Conservation (phyloP, 2,329 filamentous ascomycete genomes). For the Thelonectria rubi region DNA sequence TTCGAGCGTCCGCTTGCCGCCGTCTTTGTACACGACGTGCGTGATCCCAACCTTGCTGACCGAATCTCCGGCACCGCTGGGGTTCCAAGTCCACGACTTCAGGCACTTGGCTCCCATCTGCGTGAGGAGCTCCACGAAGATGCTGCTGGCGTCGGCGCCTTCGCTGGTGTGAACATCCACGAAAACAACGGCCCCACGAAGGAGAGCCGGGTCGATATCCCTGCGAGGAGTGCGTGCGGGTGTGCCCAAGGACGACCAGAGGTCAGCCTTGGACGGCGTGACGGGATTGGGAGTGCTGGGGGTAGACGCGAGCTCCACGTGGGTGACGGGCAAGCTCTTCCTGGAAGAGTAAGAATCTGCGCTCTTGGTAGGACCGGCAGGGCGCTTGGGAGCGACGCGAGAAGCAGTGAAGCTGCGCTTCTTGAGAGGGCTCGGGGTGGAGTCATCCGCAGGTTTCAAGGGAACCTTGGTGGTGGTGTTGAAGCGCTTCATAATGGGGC, state of each 20-base stretch:
- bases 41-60: slow-evolving; percentile 76
- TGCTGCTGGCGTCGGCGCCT: slow-evolving; percentile 80
- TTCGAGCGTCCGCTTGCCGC: slow-evolving; percentile 80
- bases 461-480: slow-evolving; percentile 83
- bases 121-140: slow-evolving; percentile 80
- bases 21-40: slow-evolving; percentile 91
- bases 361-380: slow-evolving; percentile 55
- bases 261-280: slow-evolving; percentile 58
- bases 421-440: slow-evolving; percentile 59
- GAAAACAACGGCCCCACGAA: slow-evolving; percentile 79
- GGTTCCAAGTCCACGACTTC: slow-evolving; percentile 79
- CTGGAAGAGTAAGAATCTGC: slow-evolving; percentile 64
- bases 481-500: slow-evolving; percentile 59
- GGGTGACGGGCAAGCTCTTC: slow-evolving; percentile 37
- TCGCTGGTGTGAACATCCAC: slow-evolving; percentile 87
- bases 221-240: slow-evolving; percentile 65
- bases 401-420: slow-evolving; percentile 62
- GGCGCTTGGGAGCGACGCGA: slow-evolving; percentile 55
- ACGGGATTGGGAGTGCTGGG: slow-evolving; percentile 46
- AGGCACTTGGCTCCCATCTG: slow-evolving; percentile 86
- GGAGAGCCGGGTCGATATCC: slow-evolving; percentile 61
- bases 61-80: slow-evolving; percentile 52
- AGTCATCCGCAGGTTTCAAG: slow-evolving; percentile 72
- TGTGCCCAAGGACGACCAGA: slow-evolving; percentile 64
- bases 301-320: slow-evolving; percentile 36